Base-by-base conservation (phyloP, 1,284 basidiomycete species). In the Ustilago hordei region DNA sequence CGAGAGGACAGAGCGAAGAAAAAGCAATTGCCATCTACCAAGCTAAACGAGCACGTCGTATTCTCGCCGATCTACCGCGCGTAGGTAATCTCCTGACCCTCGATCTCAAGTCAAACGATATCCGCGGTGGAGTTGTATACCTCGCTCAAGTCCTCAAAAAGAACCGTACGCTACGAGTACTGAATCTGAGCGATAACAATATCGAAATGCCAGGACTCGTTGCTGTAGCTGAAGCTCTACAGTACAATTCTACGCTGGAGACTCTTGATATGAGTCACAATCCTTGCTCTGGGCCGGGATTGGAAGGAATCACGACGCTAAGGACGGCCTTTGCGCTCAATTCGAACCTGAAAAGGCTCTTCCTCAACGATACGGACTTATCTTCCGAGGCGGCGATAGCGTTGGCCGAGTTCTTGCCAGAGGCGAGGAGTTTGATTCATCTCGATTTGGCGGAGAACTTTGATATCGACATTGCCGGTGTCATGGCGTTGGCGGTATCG, bases 111-210 rank as follows among this genome's bases (percentile, higher is more conserved):
- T 92, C 93, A 11, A 98, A 98, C 86, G 95, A 98, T 86, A 90
- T 98, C 41, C 88, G 92, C 17, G 62, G 70, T 59, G 95, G 95
- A 0, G 92, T 98, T 31, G 91, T 90, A 0, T 97, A 97, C 85
- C 91, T 99, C 47, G 93, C 95, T 0, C 95, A 98, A 87, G 95
- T 98, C 0, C 88, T 99, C 71, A 98, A 98, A 86, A 91, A 95
- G 48, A 99, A 99, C 86, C 89, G 95, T 35, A 98, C 96, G 1
- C 88, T 99, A 43, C 96, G 95, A 85, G 92, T 98, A 13, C 89
- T 98, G 36, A 98, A 98, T 85, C 87, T 98, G 55, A 92, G 93
- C 82, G 95, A 98, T 84, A 98, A 98, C 87, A 93, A 92, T 85
- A 91, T 98, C 23, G 95, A 96, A 68, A 90, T 93, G 2, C 88